Evolutionary conservation across 345 rosid genomes (phyloP).

Genomic region (Citrus cavaleriei): DNA sequence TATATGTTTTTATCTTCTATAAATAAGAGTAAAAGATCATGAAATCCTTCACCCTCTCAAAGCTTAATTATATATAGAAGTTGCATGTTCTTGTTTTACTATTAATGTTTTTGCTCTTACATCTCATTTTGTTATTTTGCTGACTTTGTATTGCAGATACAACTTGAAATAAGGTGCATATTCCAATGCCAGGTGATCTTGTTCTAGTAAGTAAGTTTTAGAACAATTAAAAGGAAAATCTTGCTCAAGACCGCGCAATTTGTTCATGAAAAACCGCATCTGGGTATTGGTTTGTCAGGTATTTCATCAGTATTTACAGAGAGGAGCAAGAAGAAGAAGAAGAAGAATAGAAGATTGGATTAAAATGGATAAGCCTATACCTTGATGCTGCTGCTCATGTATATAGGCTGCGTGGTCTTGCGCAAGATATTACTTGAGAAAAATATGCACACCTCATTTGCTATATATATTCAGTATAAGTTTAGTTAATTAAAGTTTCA

Average conservation of each 20-base stretch:
- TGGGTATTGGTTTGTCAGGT: not conserved
- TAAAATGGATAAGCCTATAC: slow-evolving; percentile 7
- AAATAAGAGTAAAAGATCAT: too few relatives aligned
- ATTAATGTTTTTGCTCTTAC: too few relatives aligned
- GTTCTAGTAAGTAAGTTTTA: not conserved
- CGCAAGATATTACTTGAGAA: slow-evolving; percentile 5
- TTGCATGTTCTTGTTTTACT: too few relatives aligned
- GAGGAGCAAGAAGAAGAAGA: too few relatives aligned
- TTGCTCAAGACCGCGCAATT: slow-evolving; percentile 30
- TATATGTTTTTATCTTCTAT: too few relatives aligned
- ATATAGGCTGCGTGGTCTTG: slow-evolving; percentile 4
- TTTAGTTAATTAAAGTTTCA: too few relatives aligned
- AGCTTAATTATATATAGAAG: too few relatives aligned
- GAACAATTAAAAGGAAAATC: not conserved
- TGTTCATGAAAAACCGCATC: slow-evolving; percentile 19
- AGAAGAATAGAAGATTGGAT: not conserved
- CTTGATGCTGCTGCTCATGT: slow-evolving; percentile 23
- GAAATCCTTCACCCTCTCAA: too few relatives aligned
- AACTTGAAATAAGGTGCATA: not conserved
- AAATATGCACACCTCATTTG: not conserved
- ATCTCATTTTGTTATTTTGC: too few relatives aligned
- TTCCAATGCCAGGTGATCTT: not conserved
- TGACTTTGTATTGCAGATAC: not conserved
- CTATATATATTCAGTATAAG: too few relatives aligned
- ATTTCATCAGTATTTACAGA: too few relatives aligned